Percentiles rank a stretch among this genome's conserved stretches.
Evolutionary conservation across 495 filamentous ascomycete genomes (phyloP).

Genomic region (Daldinia caldariorum): DNA sequence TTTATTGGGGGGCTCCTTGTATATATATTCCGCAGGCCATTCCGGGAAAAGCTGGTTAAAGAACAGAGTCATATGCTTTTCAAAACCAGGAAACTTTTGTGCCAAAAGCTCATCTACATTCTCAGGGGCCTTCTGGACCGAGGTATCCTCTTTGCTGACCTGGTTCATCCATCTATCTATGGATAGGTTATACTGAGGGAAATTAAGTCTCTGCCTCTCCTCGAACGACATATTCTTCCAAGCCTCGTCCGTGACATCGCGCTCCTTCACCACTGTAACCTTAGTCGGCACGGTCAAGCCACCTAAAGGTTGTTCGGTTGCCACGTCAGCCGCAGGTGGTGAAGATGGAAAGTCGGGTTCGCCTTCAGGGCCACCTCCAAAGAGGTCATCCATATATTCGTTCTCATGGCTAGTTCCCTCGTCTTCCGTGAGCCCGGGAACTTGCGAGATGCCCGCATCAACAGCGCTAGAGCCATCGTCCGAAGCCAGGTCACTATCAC

Average conservation of each 20-base stretch:
- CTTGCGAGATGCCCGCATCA: slow-evolving; percentile 51
- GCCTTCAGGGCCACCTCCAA: slow-evolving; percentile 52
- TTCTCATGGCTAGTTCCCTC: slow-evolving; percentile 57
- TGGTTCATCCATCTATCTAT: slow-evolving; percentile 49
- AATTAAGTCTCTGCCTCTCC: slow-evolving; percentile 50
- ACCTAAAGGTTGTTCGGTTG: slow-evolving; percentile 30
- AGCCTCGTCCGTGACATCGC: slow-evolving; percentile 44
- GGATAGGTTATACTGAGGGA: slow-evolving; percentile 32
- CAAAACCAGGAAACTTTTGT: slow-evolving; percentile 74
- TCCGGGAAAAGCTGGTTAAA: slow-evolving; percentile 80
- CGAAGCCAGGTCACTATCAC: slow-evolving; percentile 66
- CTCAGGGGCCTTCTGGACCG: slow-evolving; percentile 60
- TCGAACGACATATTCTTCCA: slow-evolving; percentile 59
- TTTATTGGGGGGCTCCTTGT: slow-evolving; percentile 73
- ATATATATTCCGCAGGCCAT: slow-evolving; percentile 74
- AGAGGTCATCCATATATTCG: slow-evolving; percentile 58
- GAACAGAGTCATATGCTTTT: slow-evolving; percentile 68
- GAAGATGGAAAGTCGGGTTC: slow-evolving; percentile 50
- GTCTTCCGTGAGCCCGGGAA: slow-evolving; percentile 61
- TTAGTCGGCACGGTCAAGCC: slow-evolving; percentile 20
- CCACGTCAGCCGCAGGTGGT: slow-evolving; percentile 48
- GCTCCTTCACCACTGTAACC: slow-evolving; percentile 11
- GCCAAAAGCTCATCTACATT: slow-evolving; percentile 74
- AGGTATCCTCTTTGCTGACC: slow-evolving; percentile 56
- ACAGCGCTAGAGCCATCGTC: slow-evolving; percentile 50